Conservation (phyloP, 768 basidiomycete genomes). For the Hygrophorus russula region DNA sequence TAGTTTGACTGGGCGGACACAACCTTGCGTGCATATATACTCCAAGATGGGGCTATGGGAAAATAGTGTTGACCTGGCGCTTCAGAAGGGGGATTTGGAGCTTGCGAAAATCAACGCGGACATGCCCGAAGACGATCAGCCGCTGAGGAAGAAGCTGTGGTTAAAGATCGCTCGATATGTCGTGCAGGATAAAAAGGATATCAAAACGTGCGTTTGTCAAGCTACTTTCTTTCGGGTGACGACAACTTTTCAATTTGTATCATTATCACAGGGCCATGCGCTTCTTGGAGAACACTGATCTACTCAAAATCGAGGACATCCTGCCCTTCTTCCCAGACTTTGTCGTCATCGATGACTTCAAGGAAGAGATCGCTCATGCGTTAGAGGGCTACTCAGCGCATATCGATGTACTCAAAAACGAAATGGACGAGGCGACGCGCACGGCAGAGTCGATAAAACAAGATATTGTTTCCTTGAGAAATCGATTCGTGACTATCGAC, state of each 20-base stretch:
- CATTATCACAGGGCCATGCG: constrained; percentile 70
- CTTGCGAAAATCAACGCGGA: constrained; percentile 93
- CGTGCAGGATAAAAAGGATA: constrained; percentile 95
- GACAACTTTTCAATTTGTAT: constrained; percentile 1
- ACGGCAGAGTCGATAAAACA: constrained; percentile 90
- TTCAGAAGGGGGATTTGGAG: constrained; percentile 91
- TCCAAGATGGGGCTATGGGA: constrained; percentile 97
- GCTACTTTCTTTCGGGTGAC: background rate
- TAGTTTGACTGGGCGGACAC: constrained; percentile 68
- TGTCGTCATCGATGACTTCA: constrained; percentile 98
- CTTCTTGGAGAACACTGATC: constrained; percentile 87
- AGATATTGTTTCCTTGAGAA: constrained; percentile 77
- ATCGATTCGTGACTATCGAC: constrained; percentile 88
- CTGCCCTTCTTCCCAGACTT: constrained; percentile 99
- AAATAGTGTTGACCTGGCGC: constrained; percentile 88
- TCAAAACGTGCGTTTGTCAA: constrained; percentile 72
- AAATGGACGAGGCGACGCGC: constrained; percentile 93
- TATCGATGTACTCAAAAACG: constrained; percentile 79
- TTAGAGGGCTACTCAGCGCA: constrained; percentile 89
- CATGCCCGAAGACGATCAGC: constrained; percentile 83
- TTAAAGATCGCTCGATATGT: constrained; percentile 98
- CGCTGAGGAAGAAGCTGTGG: constrained; percentile 89
- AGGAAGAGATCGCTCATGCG: constrained; percentile 94
- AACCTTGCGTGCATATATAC: constrained; percentile 93
- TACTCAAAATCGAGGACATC: constrained; percentile 98